Base-by-base conservation (phyloP, 768 basidiomycete species). In the Mycena kentingensis region DNA sequence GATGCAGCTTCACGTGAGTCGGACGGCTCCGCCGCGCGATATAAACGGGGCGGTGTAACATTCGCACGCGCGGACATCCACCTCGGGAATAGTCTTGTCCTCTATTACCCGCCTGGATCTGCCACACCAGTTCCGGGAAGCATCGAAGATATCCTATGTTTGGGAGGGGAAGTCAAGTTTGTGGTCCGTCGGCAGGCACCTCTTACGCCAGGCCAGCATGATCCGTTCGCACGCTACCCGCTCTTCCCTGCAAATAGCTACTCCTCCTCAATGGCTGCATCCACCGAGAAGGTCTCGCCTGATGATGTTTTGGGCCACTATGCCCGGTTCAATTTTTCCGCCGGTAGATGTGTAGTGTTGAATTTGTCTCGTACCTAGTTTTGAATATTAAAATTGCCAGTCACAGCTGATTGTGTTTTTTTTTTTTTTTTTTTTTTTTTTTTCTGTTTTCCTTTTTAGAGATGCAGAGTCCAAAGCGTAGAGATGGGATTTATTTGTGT, bases 221-320 rank as follows among this genome's bases (percentile, higher is more conserved):
- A 51, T 34, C 49, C 49, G 18, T 51, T 51, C 31, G 38, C 22
- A 22, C 39, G 49, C n/a, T 56, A 56, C 28, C 41, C 27, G 3
- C 24, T 34, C 12, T 51, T 43, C 19, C 39, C 49, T 16, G 49
- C 49, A 21, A 18, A 42, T 31, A 43, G 29, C 12, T 50, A 50
- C 31, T 50, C 41, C 13, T 50, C 49, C 13, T 19, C 16, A 16
- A 42, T 50, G 49, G 13, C 18, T 15, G 28, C 29, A 18, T 19
- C 19, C 5, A 27, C 26, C 10, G 44, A 45, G 29, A 31, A 16
- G 13, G 28, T 45, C 44, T 12, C 22, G 12, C 44, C 26, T 4
- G 5, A 6, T 4, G 12, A 24, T 15, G 36, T 47, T 4, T 31
- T 32, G 10, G 34, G 11, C 3, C 46, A 36, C 18, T 47, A 15